A percentile compares a stretch with the other conserved stretches of the same genome.
These are phyloP conservation scores for Scedosporium boydii DNA, from an alignment of 2,329 filamentous ascomycete species.

Conservation along the genomic window DNA sequence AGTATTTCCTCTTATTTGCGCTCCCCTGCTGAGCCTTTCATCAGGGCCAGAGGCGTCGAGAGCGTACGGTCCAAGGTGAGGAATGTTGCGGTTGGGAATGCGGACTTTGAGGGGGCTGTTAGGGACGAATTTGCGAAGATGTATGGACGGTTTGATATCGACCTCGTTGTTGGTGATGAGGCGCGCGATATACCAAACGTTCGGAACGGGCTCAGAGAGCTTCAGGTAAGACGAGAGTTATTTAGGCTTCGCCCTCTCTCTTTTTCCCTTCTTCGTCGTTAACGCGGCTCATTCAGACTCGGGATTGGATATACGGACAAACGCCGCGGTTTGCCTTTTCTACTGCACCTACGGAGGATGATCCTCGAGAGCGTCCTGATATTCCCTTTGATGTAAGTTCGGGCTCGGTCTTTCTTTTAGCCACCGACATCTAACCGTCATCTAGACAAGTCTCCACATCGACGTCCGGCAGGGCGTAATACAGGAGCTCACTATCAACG, in stretches of 20 bases:
- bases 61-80: conserved; percentile 79
- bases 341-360: conserved; percentile 47
- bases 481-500: conserved; percentile 21
- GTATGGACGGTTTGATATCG: conserved; percentile 42
- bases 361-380: conserved; percentile 45
- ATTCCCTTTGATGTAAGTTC: conserved; percentile 35
- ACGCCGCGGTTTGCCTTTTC: conserved; percentile 76
- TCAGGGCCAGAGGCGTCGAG: conserved; percentile 77
- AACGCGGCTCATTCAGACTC: conserved; percentile 32
- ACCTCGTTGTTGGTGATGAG: conserved; percentile 39
- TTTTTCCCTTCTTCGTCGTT: background rate
- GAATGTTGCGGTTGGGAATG: conserved; percentile 56
- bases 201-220: conserved; percentile 49
- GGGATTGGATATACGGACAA: conserved; percentile 73
- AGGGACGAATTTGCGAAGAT: conserved; percentile 55
- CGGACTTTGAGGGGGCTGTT: conserved; percentile 44
- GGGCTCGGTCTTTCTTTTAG: background rate
- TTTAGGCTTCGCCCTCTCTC: background rate
- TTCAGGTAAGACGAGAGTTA: conserved; percentile 35
- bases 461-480: conserved; percentile 27
- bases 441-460: conserved; percentile 20
- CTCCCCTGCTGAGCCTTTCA: conserved; percentile 67
- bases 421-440: background rate
- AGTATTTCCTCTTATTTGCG: conserved; percentile 61
- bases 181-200: conserved; percentile 39